These are phyloP conservation scores for Martensiomyces pterosporus DNA, from an alignment of 192 early-diverging fungal genomes.

Conservation along the genomic window DNA sequence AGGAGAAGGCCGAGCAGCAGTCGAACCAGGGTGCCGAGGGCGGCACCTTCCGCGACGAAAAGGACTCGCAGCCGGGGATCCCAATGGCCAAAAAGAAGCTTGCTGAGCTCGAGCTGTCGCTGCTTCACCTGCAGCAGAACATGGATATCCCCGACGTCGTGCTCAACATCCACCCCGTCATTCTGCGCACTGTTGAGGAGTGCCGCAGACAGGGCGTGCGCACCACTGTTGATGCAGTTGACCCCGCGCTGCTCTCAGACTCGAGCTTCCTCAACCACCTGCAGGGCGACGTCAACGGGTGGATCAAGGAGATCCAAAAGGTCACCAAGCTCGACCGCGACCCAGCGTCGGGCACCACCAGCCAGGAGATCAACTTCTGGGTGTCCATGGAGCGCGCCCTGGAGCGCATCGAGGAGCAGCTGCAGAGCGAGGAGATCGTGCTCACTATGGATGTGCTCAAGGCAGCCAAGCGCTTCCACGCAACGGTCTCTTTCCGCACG, in stretches of 20 bases:
- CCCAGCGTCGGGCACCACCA: conserved; percentile 83
- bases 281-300: conserved; percentile 93
- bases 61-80: conserved; percentile 67
- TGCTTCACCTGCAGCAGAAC: conserved; percentile 95
- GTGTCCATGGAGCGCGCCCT: conserved; percentile 93
- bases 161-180: conserved; percentile 81
- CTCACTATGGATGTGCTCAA: conserved; percentile 92
- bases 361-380: conserved; percentile 99
- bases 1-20: conserved; percentile 54
- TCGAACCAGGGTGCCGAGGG: conserved; percentile 24
- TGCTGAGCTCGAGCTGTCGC: conserved; percentile 92
- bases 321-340: conserved; percentile 94
- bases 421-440: conserved; percentile 86
- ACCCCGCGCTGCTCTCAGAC: conserved; percentile 67
- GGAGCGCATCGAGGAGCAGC: conserved; percentile 88
- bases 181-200: conserved; percentile 64
- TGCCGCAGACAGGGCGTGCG: conserved; percentile 63
- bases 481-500: conserved; percentile 93
- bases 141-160: conserved; percentile 93
- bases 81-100: conserved; percentile 98
- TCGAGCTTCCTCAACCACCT: conserved; percentile 89
- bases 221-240: conserved; percentile 71
- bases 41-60: conserved; percentile 50
- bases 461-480: conserved; percentile 97
- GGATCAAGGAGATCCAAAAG: conserved; percentile 99